Evolutionary conservation across 2,329 filamentous ascomycete genomes (phyloP), one percentile per base, ranked within the genome.

Genomic region (Zymoseptoria tritici): DNA sequence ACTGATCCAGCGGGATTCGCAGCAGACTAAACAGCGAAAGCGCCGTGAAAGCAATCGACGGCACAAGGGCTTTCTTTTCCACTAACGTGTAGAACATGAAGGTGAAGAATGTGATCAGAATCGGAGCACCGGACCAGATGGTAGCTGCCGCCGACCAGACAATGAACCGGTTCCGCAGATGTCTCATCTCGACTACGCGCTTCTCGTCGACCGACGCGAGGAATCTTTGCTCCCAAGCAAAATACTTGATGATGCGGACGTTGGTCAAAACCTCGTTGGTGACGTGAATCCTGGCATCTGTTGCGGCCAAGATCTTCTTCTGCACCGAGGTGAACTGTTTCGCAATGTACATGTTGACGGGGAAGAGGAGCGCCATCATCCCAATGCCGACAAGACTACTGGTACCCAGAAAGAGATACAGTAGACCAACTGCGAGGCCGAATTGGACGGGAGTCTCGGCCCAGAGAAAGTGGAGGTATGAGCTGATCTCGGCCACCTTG

Each of bases 181-280:
- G 85, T 67, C 83, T 85, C 56, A 99, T 81, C 74, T 99, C 94
- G 2, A 80, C 80, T 51, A 81, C 80, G 63, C 94, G 86, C 77
- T 96, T 97, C 73, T 97, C 93, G 62, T 95, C 89, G 36, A 99
- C 91, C 57, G 90, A 85, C 21, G 85, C 83, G 59, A 89, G 85
- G 72, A 97, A 99, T 2, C 93, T 88, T 68, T 91, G 86, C 74
- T 99, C 94, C 94, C 94, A 99, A 0, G 94, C 93, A 73, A 99
- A 99, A 75, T 94, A 99, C 73, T 99, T 99, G 83, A 99, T 97
- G 73, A 99, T 97, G 56, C 94, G 86, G 66, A 99, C 97, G 69
- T 97, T 99, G 71, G 96, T 92, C 26, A 99, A 80, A 7, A 97
- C 89, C 75, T 99, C 94, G 73, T 99, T 99, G 4, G 94, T 99